Percentiles rank a stretch among this genome's conserved stretches.
These are phyloP conservation scores for Pisolithus albus DNA, from an alignment of 768 basidiomycete genomes.

Conservation along the genomic window DNA sequence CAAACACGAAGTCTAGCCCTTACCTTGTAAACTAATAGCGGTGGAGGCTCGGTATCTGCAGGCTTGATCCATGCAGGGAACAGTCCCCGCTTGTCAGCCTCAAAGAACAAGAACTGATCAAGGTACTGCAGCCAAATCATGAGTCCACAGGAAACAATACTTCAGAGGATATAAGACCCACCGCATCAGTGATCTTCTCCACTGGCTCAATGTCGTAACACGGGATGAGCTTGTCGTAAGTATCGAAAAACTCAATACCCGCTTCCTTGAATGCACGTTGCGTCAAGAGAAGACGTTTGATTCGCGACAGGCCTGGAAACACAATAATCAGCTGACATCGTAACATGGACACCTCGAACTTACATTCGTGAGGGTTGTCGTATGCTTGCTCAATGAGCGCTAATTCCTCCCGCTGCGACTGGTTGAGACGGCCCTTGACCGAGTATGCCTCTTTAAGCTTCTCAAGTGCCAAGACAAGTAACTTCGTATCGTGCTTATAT, in stretches of 20 bases:
- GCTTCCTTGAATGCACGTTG: constrained; percentile 99
- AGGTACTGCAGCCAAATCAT: constrained; percentile 53
- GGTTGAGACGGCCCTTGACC: constrained; percentile 95
- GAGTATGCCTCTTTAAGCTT: constrained; percentile 99
- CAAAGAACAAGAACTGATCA: constrained; percentile 98
- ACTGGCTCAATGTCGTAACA: constrained; percentile 99
- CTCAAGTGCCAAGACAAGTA: constrained; percentile 93
- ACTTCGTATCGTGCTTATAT: constrained; percentile 98
- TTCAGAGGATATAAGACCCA: constrained; percentile 30
- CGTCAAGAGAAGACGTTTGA: constrained; percentile 93
- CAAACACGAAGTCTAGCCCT: constrained; percentile 17
- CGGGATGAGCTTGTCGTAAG: constrained; percentile 96
- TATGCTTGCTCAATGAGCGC: constrained; percentile 98
- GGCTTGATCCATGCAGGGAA: constrained; percentile 99
- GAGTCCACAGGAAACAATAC: neutral
- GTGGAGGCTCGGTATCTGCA: constrained; percentile 93
- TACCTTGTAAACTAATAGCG: constrained; percentile 86
- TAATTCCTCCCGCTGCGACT: constrained; percentile 95
- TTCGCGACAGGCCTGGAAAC: constrained; percentile 73
- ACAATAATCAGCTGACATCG: constrained; percentile 4
- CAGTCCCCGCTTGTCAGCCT: constrained; percentile 94
- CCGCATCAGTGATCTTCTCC: constrained; percentile 99
- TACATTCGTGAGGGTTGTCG: constrained; percentile 98
- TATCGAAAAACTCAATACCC: constrained; percentile 96
- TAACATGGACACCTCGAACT: constrained; percentile 11